Evolutionary conservation across 2,329 filamentous ascomycete species (phyloP).

Genomic region (Fusarium floridanum): DNA sequence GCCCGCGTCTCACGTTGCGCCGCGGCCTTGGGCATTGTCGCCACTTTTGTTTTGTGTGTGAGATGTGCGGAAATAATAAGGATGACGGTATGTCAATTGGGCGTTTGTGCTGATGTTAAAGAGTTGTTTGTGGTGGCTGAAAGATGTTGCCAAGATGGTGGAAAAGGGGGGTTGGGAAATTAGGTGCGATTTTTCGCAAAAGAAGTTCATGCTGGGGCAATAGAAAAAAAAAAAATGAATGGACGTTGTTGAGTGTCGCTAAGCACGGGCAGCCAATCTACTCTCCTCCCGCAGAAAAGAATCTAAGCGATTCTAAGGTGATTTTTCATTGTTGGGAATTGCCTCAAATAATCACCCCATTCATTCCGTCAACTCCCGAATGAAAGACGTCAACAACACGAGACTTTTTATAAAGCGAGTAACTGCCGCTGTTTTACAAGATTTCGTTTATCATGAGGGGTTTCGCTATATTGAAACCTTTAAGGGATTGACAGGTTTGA

Average conservation of each 20-base stretch:
- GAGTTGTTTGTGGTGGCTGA: background rate
- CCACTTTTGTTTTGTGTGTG: constrained; percentile 19
- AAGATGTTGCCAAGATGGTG: constrained; percentile 3
- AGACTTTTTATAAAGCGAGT: constrained; percentile 12
- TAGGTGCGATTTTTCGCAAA: constrained; percentile 1
- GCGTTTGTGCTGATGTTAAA: background rate
- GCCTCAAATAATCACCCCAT: constrained; percentile 10
- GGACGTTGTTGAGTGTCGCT: constrained; percentile 5
- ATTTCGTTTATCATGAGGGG: background rate
- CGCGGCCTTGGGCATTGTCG: constrained; percentile 24
- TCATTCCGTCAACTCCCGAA: constrained; percentile 15
- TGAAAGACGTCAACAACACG: constrained; percentile 9
- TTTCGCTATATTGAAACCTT: constrained; percentile 6
- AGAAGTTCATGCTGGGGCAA: background rate
- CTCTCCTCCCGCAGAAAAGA: background rate
- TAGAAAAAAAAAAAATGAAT: background rate
- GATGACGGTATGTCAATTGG: constrained; percentile 5
- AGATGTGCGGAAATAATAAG: background rate
- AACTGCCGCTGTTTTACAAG: background rate
- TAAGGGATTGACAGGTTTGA: constrained; percentile 6
- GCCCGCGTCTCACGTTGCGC: constrained; percentile 41
- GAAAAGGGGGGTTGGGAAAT: constrained; percentile 23
- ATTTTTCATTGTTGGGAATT: constrained; percentile 13
- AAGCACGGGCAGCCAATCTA: background rate
- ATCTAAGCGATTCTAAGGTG: constrained; percentile 13